Base-by-base conservation (phyloP, 2,329 filamentous ascomycete species). In the Myriangium duriaei region DNA sequence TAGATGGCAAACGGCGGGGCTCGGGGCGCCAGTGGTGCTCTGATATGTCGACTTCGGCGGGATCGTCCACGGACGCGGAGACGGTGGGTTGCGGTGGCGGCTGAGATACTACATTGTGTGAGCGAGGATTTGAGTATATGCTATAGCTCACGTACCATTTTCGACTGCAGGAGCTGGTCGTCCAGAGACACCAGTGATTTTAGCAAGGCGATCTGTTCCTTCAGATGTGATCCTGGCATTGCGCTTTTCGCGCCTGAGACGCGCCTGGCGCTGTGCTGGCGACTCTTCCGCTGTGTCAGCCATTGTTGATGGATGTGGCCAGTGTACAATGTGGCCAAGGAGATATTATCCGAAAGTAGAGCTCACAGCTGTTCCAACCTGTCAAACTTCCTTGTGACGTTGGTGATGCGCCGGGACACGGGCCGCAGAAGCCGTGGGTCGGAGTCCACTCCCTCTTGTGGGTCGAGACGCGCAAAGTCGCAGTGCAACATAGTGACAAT, bases 41-140 rank as follows among this genome's bases (percentile, higher is more conserved):
- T n/a, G 79, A 82, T 48, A 88, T 85, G 55, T 87, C 81, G 45
- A 84, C 71, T 57, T 86, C 82, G 4, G 77, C 80, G 4, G 81
- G 81, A 50, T 83, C 79, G 40, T 68, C 74, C 49, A 60, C 49
- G 11, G 56, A 53, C n/a, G 57, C 48, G 17, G 59, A 47, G 30
- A 19, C 10, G 28, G 34, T 37, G 14, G 59, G 42, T 16, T 59
- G 38, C 17, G 16, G 50, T 42, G 9, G 50, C 31, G 11, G 52
- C 47, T 37, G 52, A 45, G 28, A 34, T 30, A 29, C 7, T 19
- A 15, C 3, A 1, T 11, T 21, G 11, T 29, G 31, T 35, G 3
- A 3, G 3, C 11, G 32, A 11, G 12, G 10, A 18, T 12, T 13
- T 6, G 15, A 29, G 4, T 18, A 21, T 17, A 12, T 30, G 14